Percentiles rank a stretch among this genome's conserved stretches.
Evolutionary conservation across 345 rosid genomes (phyloP).

Genomic region (Geranium rotundifolium): DNA sequence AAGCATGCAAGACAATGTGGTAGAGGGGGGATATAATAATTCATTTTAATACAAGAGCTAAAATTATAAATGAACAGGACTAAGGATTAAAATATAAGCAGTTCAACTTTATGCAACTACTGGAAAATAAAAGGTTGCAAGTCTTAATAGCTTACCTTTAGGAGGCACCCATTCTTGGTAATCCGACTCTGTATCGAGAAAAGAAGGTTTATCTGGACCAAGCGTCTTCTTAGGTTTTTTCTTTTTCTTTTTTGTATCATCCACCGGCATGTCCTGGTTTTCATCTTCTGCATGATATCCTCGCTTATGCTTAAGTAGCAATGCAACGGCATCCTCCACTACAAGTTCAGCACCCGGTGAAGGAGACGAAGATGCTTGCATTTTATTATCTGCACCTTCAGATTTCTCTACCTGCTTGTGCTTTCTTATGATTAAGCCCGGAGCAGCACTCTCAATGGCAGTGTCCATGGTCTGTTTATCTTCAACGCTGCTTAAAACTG

Average conservation of each 20-base stretch:
- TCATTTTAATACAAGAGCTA: background rate
- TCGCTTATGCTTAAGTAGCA: constrained; percentile 65
- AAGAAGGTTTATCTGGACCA: constrained; percentile 78
- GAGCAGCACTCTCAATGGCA: constrained; percentile 36
- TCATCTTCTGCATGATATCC: constrained; percentile 48
- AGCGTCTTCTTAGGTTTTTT: constrained; percentile 47
- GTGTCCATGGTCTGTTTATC: constrained; percentile 12
- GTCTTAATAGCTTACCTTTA: constrained; percentile 40
- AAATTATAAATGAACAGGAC: background rate
- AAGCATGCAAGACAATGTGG: too few relatives aligned
- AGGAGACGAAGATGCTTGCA: constrained; percentile 23
- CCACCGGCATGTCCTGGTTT: constrained; percentile 19
- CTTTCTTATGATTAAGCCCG: constrained; percentile 84
- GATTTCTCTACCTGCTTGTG: constrained; percentile 37
- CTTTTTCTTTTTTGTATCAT: constrained; percentile 22
- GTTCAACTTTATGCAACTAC: background rate
- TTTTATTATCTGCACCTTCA: constrained; percentile 21
- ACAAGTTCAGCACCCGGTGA: constrained; percentile 35
- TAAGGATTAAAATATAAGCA: background rate
- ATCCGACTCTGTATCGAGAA: constrained; percentile 35
- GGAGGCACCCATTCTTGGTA: constrained; percentile 91
- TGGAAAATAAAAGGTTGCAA: background rate
- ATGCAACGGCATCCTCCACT: constrained; percentile 81
- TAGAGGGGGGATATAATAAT: too few relatives aligned
- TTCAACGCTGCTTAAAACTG: constrained; percentile 20